Evolutionary conservation across 805 yeast genomes (phyloP).

Genomic region (Candida michaelii): DNA sequence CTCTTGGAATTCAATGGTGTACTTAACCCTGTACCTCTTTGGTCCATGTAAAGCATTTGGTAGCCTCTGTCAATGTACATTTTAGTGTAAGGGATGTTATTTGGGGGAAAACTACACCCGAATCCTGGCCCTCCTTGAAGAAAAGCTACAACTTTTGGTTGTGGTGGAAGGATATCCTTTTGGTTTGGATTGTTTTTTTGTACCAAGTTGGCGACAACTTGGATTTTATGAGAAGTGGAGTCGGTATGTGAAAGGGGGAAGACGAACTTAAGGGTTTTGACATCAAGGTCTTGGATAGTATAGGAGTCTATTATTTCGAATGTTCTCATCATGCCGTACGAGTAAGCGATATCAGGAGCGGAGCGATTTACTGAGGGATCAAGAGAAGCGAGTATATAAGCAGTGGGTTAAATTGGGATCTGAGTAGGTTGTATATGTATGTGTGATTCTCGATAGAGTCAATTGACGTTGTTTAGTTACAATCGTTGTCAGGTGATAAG

Average conservation of each 20-base stretch:
- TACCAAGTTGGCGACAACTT: constrained; percentile 33
- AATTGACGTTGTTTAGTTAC: no score
- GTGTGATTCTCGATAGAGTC: no score
- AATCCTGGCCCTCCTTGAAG: constrained; percentile 60
- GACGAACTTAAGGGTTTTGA: constrained; percentile 22
- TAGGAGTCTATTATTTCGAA: constrained; percentile 23
- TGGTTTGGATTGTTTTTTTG: constrained; percentile 26
- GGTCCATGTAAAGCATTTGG: constrained; percentile 50
- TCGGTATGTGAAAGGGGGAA: constrained; percentile 22
- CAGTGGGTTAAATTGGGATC: no score
- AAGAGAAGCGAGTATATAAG: no score
- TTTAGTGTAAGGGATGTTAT: constrained; percentile 26
- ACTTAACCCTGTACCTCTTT: constrained; percentile 62
- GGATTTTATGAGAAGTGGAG: constrained; percentile 8
- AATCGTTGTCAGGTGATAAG: no score
- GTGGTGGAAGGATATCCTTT: constrained; percentile 23
- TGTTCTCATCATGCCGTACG: constrained; percentile 1
- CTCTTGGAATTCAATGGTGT: constrained; percentile 42
- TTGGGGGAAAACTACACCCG: constrained; percentile 39
- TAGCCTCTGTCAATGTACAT: constrained; percentile 41
- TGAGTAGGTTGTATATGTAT: no score
- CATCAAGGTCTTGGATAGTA: constrained; percentile 19
- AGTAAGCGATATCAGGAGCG: no score
- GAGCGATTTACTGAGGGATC: no score
- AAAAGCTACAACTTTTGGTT: constrained; percentile 39